These are phyloP conservation scores for Grifola frondosa DNA, from an alignment of 1,284 basidiomycete genomes.

Conservation along the genomic window DNA sequence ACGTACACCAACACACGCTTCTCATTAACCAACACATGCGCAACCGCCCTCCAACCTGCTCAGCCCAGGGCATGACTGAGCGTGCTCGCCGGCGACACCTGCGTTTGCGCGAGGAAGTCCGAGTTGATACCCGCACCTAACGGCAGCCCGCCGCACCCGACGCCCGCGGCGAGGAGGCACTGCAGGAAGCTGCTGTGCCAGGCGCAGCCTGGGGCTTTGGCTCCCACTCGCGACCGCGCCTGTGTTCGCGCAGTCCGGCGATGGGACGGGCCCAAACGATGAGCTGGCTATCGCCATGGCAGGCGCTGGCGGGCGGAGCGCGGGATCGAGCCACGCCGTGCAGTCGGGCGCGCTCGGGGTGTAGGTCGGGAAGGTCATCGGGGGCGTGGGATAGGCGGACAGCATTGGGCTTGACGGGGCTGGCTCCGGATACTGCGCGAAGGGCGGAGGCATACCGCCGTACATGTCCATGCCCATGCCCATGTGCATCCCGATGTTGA, in stretches of 20 bases:
- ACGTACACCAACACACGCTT: too few species aligned
- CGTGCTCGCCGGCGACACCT: constrained; percentile 18
- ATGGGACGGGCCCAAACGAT: too few species aligned
- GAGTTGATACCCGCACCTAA: neutral
- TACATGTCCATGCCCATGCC: neutral
- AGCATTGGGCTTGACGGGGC: too few species aligned
- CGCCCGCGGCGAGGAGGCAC: constrained; percentile 12
- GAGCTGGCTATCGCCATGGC: too few species aligned
- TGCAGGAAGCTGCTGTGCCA: constrained; percentile 22
- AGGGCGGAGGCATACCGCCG: too few species aligned
- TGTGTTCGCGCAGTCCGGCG: too few species aligned
- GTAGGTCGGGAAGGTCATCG: too few species aligned
- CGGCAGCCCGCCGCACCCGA: constrained; percentile 1
- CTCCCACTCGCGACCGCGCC: neutral
- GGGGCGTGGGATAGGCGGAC: too few species aligned
- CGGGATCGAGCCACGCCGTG: constrained; percentile 20
- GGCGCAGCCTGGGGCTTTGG: constrained; percentile 18
- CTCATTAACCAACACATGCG: too few species aligned
- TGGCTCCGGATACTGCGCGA: too few species aligned
- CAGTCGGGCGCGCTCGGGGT: neutral
- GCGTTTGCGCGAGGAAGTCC: constrained; percentile 2
- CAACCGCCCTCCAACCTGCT: too few species aligned
- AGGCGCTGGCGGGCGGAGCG: constrained; percentile 9
- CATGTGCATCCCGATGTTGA: neutral
- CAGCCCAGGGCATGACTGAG: constrained; percentile 23